Percentiles rank a stretch among this genome's conserved stretches.
Conservation (phyloP, 2,329 filamentous ascomycete species). For the Endoconidiophora polonica region DNA sequence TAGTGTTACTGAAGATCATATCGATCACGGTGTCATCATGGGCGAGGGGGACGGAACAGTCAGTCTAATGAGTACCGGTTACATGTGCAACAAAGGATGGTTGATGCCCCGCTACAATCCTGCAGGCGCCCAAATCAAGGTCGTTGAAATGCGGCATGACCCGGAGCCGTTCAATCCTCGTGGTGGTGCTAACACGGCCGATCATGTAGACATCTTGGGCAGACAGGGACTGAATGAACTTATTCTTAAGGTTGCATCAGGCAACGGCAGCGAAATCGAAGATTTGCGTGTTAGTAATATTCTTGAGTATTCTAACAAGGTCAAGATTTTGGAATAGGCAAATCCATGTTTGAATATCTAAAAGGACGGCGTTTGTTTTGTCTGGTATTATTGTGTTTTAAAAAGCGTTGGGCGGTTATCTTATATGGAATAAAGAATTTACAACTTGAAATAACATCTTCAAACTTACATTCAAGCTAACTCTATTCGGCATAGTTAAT, state of each 20-base stretch:
- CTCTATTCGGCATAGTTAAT: too few relatives aligned
- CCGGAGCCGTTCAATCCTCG: constrained; percentile 82
- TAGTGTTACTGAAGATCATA: constrained; percentile 36
- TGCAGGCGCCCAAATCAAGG: constrained; percentile 60
- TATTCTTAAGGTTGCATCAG: constrained; percentile 71
- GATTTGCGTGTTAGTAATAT: constrained; percentile 72
- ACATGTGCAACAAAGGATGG: constrained; percentile 97
- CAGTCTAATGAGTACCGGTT: constrained; percentile 76
- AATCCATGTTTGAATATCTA: background rate
- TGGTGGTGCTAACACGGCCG: constrained; percentile 53
- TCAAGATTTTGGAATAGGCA: constrained; percentile 54
- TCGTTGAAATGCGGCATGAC: constrained; percentile 93
- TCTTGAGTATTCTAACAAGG: constrained; percentile 60
- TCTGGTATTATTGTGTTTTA: background rate
- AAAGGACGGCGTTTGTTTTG: background rate
- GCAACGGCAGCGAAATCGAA: constrained; percentile 62
- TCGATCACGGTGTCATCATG: constrained; percentile 84
- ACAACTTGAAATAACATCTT: too few relatives aligned
- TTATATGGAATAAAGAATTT: background rate
- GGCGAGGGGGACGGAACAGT: constrained; percentile 95
- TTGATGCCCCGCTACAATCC: constrained; percentile 88
- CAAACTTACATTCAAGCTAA: too few relatives aligned
- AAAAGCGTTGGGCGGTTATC: background rate
- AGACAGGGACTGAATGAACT: constrained; percentile 80
- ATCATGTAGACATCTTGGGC: constrained; percentile 93